Evolutionary conservation across 352 stramenopile genomes (phyloP).

Genomic region (Halophytophthora batemanensis): DNA sequence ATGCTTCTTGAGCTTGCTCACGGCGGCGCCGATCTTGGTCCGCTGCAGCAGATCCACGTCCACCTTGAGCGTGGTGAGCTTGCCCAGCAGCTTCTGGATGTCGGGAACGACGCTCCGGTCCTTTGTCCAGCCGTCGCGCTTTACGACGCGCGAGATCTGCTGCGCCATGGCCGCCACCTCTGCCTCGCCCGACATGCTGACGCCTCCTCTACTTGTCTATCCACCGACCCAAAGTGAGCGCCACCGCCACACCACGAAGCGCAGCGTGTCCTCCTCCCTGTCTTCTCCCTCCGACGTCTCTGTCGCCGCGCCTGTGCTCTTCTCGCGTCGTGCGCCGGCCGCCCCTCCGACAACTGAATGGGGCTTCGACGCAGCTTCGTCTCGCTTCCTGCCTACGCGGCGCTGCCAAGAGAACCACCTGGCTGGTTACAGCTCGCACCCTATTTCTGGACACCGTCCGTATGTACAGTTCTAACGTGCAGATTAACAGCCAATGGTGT

Average conservation of each 20-base stretch:
- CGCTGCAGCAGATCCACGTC: conserved; percentile 72
- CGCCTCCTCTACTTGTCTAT: background rate
- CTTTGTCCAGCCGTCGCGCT: conserved; percentile 57
- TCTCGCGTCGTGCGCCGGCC: conserved; percentile 5
- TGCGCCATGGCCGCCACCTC: conserved; percentile 68
- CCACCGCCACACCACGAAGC: too few species aligned
- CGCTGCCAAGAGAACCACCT: too few species aligned
- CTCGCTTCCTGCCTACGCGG: too few species aligned
- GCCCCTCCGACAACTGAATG: background rate
- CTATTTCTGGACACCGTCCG: too few species aligned
- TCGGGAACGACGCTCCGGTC: conserved; percentile 56
- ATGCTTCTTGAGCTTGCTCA: conserved; percentile 87
- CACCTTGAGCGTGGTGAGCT: conserved; percentile 74
- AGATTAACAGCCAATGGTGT: too few species aligned
- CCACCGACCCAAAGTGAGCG: too few species aligned
- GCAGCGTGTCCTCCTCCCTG: too few species aligned
- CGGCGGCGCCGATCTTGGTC: conserved; percentile 76
- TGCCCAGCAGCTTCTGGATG: conserved; percentile 65
- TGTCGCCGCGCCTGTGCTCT: background rate
- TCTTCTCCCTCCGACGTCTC: too few species aligned
- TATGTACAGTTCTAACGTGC: too few species aligned
- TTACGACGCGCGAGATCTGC: conserved; percentile 65
- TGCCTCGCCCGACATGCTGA: conserved; percentile 35
- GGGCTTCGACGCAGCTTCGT: too few species aligned
- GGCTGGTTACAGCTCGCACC: too few species aligned